Percentiles rank a stretch among this genome's conserved stretches.
Evolutionary conservation across 768 basidiomycete genomes (phyloP).

Genomic region (Auriscalpium vulgare): DNA sequence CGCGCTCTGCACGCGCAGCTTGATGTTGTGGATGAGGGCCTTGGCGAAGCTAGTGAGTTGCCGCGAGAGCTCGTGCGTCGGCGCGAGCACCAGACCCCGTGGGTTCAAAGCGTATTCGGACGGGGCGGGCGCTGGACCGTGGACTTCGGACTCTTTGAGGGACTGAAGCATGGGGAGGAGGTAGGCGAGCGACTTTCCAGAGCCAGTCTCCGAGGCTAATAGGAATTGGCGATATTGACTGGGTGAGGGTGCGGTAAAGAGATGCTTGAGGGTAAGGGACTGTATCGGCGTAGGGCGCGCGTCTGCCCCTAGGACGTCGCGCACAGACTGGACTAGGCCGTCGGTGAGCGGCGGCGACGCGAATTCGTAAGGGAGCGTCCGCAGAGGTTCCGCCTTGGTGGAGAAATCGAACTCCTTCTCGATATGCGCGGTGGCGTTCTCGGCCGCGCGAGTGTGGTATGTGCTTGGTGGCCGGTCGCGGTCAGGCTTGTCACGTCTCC

Average conservation of each 20-base stretch:
- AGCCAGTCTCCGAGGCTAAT: slow-evolving; percentile 84
- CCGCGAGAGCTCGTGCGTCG: slow-evolving; percentile 83
- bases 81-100: slow-evolving; percentile 73
- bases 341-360: slow-evolving; percentile 62
- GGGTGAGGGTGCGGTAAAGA: slow-evolving; percentile 34
- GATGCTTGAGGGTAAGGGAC: slow-evolving; percentile 57
- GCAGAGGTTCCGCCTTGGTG: slow-evolving; percentile 14
- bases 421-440: slow-evolving; percentile 7
- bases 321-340: slow-evolving; percentile 51
- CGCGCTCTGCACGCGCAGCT: slow-evolving; percentile 67
- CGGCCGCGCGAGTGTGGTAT: background rate
- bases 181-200: slow-evolving; percentile 88
- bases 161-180: slow-evolving; percentile 75
- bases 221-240: slow-evolving; percentile 43
- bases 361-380: slow-evolving; percentile 37
- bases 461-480: background rate
- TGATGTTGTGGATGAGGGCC: slow-evolving; percentile 60
- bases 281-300: slow-evolving; percentile 75
- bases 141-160: slow-evolving; percentile 59
- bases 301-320: slow-evolving; percentile 46
- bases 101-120: slow-evolving; percentile 39
- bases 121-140: background rate
- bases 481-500: background rate
- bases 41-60: slow-evolving; percentile 76
- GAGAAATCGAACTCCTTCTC: slow-evolving; percentile 31